These are phyloP conservation scores for Limonomyces culmigenus DNA, from an alignment of 1,284 basidiomycete species.

Conservation along the genomic window DNA sequence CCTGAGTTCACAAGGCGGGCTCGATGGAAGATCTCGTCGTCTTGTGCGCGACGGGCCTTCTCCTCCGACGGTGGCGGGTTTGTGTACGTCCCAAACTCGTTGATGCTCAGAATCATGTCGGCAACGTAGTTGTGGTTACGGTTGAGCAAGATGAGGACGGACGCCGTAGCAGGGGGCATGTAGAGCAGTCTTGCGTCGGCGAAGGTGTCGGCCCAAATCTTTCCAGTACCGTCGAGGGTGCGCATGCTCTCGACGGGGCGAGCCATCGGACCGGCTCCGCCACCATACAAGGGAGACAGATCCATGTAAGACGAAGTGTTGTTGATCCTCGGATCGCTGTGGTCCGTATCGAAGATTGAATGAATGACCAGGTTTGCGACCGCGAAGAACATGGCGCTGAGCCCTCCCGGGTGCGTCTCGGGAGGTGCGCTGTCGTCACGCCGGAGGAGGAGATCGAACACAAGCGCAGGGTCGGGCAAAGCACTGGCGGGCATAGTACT, in stretches of 20 bases:
- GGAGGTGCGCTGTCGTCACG: constrained; percentile 41
- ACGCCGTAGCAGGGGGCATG: constrained; percentile 62
- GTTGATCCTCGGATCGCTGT: constrained; percentile 34
- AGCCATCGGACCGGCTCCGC: constrained; percentile 24
- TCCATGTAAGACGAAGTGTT: constrained; percentile 82
- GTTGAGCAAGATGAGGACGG: constrained; percentile 63
- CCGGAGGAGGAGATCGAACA: constrained; percentile 57
- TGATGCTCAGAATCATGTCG: constrained; percentile 58
- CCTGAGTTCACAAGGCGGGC: constrained; percentile 62
- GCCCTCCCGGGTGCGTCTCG: constrained; percentile 57
- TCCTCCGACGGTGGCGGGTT: constrained; percentile 29
- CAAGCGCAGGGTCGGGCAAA: constrained; percentile 59
- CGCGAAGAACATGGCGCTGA: constrained; percentile 65
- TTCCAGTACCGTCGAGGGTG: constrained; percentile 43
- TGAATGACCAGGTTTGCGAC: constrained; percentile 76
- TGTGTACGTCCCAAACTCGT: constrained; percentile 45
- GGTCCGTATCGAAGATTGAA: constrained; percentile 14
- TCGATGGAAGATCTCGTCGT: constrained; percentile 71
- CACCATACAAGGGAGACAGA: constrained; percentile 65
- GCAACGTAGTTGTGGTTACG: constrained; percentile 84
- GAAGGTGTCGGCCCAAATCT: constrained; percentile 54
- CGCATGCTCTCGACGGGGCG: constrained; percentile 44
- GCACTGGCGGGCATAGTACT: constrained; percentile 45
- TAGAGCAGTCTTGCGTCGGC: constrained; percentile 66
- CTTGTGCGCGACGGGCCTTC: constrained; percentile 32